Evolutionary conservation across 345 rosid species (phyloP).

Genomic region (Eucalyptus guilfoylei): DNA sequence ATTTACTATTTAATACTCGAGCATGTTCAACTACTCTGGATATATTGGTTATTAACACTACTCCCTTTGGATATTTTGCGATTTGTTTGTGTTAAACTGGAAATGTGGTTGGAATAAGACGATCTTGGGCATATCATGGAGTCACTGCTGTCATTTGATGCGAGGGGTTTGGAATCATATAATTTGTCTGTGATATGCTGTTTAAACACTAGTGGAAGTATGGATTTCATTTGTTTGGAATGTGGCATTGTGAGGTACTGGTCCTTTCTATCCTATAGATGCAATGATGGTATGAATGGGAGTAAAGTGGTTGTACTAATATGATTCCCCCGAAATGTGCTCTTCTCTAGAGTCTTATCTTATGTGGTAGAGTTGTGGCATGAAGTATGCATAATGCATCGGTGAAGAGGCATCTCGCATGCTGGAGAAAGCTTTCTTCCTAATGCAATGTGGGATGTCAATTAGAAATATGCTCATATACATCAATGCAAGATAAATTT

Average conservation of each 20-base stretch:
- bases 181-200: neutral
- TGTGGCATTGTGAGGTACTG: neutral
- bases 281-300: neutral
- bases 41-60: rapidly evolving
- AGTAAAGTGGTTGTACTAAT: neutral
- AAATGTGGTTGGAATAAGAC: neutral
- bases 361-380: neutral
- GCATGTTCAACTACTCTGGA: neutral
- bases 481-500: rapidly evolving
- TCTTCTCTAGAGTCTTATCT: neutral
- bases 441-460: neutral
- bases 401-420: neutral
- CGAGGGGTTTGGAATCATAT: neutral
- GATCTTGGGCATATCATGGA: neutral
- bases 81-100: neutral
- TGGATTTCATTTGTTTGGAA: neutral
- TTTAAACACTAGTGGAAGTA: neutral
- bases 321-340: neutral
- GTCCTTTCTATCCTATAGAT: neutral
- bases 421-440: neutral
- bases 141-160: neutral
- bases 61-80: neutral
- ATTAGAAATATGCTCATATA: neutral
- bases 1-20: neutral
- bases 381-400: neutral